These are phyloP conservation scores for Trichaptum fuscoviolaceum DNA, from an alignment of 768 basidiomycete genomes.

Conservation along the genomic window DNA sequence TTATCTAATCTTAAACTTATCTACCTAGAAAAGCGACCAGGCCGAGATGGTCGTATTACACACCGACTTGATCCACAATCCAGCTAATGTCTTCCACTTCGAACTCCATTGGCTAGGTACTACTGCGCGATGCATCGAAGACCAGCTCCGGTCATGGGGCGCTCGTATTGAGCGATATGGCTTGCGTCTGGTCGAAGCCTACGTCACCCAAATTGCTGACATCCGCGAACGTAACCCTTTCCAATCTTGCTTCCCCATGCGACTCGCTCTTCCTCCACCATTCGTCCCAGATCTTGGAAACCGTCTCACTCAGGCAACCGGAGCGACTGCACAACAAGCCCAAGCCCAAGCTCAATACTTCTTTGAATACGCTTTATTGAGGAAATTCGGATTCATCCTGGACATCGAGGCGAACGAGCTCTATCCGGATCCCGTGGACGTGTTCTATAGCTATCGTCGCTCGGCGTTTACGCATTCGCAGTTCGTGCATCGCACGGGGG, in stretches of 20 bases:
- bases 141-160: constrained; percentile 76
- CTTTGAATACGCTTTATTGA: constrained; percentile 77
- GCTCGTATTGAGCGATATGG: constrained; percentile 85
- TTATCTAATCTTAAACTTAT: constrained; percentile 5
- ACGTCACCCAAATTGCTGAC: constrained; percentile 87
- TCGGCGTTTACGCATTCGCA: constrained; percentile 77
- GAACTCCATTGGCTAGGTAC: constrained; percentile 97
- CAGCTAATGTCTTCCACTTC: constrained; percentile 92
- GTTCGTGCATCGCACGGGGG: constrained; percentile 86
- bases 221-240: constrained; percentile 83
- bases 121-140: constrained; percentile 87
- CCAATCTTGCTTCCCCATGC: constrained; percentile 84
- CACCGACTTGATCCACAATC: constrained; percentile 93
- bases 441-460: constrained; percentile 86
- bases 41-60: constrained; percentile 87
- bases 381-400: constrained; percentile 74
- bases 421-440: constrained; percentile 79
- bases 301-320: constrained; percentile 58
- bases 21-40: constrained; percentile 70
- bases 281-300: constrained; percentile 59
- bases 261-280: constrained; percentile 73
- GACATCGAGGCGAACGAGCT: constrained; percentile 74
- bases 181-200: constrained; percentile 87
- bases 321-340: not conserved
- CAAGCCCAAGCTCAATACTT: constrained; percentile 51